Percentiles rank a stretch among this genome's conserved stretches.
Evolutionary conservation across 768 basidiomycete species (phyloP).

Genomic region (Mycena latifolia): DNA sequence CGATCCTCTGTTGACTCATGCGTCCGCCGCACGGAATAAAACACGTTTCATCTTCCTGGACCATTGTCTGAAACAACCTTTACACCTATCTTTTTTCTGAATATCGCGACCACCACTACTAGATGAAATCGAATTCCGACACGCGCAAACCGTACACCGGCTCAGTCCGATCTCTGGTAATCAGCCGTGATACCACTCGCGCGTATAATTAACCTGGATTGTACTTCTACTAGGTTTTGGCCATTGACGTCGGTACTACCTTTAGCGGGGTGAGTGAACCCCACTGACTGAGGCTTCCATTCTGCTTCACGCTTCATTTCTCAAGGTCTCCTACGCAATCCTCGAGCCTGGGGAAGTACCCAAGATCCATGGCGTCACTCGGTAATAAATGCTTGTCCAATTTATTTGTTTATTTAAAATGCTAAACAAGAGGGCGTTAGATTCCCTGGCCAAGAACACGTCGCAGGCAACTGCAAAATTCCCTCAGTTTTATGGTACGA

Average conservation of each 20-base stretch:
- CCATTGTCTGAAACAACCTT: slow-evolving; percentile 13
- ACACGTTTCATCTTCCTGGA: slow-evolving; percentile 33
- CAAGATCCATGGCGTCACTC: slow-evolving; percentile 84
- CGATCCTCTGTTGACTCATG: slow-evolving; percentile 31
- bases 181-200: slow-evolving; percentile 4
- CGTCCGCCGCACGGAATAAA: slow-evolving; percentile 29
- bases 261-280: slow-evolving; percentile 74
- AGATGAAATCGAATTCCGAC: slow-evolving; percentile 66
- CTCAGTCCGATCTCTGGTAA: slow-evolving; percentile 69
- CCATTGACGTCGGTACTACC: slow-evolving; percentile 86
- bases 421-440: slow-evolving; percentile 51
- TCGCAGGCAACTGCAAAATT: slow-evolving; percentile 88
- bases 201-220: slow-evolving; percentile 25
- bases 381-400: slow-evolving; percentile 53
- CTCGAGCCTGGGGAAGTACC: slow-evolving; percentile 86
- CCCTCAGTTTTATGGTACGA: slow-evolving; percentile 77
- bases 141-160: slow-evolving; percentile 83
- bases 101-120: slow-evolving; percentile 39
- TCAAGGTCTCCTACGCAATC: slow-evolving; percentile 80
- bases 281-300: neutral
- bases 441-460: slow-evolving; percentile 89
- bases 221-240: slow-evolving; percentile 61
- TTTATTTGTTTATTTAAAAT: neutral
- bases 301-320: slow-evolving; percentile 20
- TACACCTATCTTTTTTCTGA: slow-evolving; percentile 17